Base-by-base conservation (phyloP, 73 alveolate genomes). In the Blepharisma japonicum region DNA sequence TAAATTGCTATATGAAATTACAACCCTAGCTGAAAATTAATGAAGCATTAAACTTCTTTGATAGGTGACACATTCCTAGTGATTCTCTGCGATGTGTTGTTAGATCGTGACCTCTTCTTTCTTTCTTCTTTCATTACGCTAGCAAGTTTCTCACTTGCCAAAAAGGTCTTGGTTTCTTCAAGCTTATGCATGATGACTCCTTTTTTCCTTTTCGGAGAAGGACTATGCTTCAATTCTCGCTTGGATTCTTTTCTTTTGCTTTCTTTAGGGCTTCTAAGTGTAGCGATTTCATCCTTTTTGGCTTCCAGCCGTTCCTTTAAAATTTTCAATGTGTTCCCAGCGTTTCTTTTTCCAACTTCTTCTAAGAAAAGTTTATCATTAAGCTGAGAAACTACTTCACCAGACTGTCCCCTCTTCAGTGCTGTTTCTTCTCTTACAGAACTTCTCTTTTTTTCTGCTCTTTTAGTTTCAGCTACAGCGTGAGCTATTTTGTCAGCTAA, bases 91-190 rank as follows among this genome's bases (percentile, higher is more conserved):
- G 42, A 32, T 3, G 42, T 32, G 3, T 32, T 32, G 42, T 32
- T 32, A 1, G 42, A 32, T 3, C 42, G 42, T 32, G 42, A 32
- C 42, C 42, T 32, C 3, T 32, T 32, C 3, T 32, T 32, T 32
- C 42, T 32, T 32, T 32, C 42, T 32, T 32, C 42, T 32, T 32
- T 32, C 42, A 32, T 32, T 32, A 0, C 3, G 42, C 42, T 20
- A 0, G 74, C 74, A 2, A 61, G 74, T 5, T 61, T 61, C 23
- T 61, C 74, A 61, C 47, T 18, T 8, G 74, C 74, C 74, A 61
- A 25, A 61, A 20, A 61, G 0, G 74, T 61, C 23, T 61, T 61
- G 47, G 50, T 9, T 39, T 61, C 74, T 25, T 61, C 74, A n/a
- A 9, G 38, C 47, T 61, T 61, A 8, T 14, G 0, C 42, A 32